phyloP scores from a whole-genome alignment of 768 basidiomycete species.

The Ramaria sp. region DNA sequence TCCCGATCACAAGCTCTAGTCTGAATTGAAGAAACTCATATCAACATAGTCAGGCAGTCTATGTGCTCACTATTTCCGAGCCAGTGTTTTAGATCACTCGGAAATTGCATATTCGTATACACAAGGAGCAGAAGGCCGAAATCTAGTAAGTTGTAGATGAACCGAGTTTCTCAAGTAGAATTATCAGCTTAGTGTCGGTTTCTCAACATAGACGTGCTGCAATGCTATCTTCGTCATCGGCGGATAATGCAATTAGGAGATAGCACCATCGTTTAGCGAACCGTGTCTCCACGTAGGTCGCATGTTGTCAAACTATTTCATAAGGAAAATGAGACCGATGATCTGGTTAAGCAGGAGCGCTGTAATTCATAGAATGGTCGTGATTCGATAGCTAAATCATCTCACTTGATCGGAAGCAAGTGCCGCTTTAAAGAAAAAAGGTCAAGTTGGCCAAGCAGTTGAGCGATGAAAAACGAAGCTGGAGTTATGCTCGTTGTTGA shows the following conservation, averaged over 20 bases:
- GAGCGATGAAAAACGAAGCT: not conserved
- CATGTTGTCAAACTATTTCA: not conserved
- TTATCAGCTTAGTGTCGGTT: too few species aligned
- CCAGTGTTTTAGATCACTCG: not conserved
- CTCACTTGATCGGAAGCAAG: not conserved
- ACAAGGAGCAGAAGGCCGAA: not conserved
- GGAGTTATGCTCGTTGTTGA: not conserved
- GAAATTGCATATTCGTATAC: not conserved
- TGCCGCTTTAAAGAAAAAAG: not conserved
- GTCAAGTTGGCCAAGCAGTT: not conserved
- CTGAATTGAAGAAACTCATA: not conserved
- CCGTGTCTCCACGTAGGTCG: not conserved
- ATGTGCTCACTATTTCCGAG: not conserved
- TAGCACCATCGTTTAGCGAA: not conserved
- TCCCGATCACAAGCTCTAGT: not conserved
- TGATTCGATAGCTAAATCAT: not conserved
- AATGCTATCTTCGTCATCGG: conserved; percentile 1
- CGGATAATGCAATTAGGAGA: not conserved
- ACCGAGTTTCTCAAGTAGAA: too few species aligned
- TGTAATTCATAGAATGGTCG: not conserved
- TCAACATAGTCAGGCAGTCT: too few species aligned
- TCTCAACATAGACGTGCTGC: conserved; percentile 2
- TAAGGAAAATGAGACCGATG: too few species aligned
- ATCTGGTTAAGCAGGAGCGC: too few species aligned
- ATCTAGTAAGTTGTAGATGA: not conserved